These are phyloP conservation scores for Candolleomyces efflorescens DNA, from an alignment of 768 basidiomycete genomes.

Conservation along the genomic window DNA sequence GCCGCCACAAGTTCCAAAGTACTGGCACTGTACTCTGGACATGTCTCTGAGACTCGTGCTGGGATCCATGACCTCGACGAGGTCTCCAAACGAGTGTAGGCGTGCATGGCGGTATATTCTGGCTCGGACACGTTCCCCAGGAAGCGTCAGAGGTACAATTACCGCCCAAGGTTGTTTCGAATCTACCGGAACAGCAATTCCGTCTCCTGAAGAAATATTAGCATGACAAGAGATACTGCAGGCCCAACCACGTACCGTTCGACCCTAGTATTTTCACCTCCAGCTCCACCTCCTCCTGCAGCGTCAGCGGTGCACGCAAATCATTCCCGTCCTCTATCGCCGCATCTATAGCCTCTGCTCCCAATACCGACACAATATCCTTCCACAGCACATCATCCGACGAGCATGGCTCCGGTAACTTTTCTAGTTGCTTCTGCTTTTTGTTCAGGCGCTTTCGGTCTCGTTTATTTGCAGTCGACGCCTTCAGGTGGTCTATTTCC, in stretches of 20 bases:
- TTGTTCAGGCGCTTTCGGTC: slow-evolving; percentile 19
- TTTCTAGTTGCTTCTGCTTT: slow-evolving; percentile 31
- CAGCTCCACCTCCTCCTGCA: slow-evolving; percentile 62
- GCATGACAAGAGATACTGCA: not conserved
- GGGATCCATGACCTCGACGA: slow-evolving; percentile 59
- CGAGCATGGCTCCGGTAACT: slow-evolving; percentile 60
- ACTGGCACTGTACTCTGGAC: slow-evolving; percentile 66
- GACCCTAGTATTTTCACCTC: slow-evolving; percentile 62
- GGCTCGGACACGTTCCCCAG: slow-evolving; percentile 74
- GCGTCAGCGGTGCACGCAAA: slow-evolving; percentile 55
- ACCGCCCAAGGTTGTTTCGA: slow-evolving; percentile 69
- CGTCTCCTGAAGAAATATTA: slow-evolving; percentile 49
- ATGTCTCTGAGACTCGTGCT: slow-evolving; percentile 65
- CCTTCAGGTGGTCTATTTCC: slow-evolving; percentile 1
- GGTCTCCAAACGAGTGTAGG: slow-evolving; percentile 72
- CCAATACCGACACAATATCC: slow-evolving; percentile 68
- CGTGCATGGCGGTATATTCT: slow-evolving; percentile 68
- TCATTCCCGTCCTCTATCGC: slow-evolving; percentile 46
- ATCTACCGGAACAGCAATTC: slow-evolving; percentile 50
- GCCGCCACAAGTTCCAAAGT: slow-evolving; percentile 87
- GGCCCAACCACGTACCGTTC: slow-evolving; percentile 39
- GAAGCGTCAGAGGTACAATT: slow-evolving; percentile 78
- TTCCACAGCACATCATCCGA: slow-evolving; percentile 70
- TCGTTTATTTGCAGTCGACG: slow-evolving; percentile 28
- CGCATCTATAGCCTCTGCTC: slow-evolving; percentile 48